Base-by-base conservation (phyloP, 2,329 filamentous ascomycete genomes). In the Magnaporthales sp. region DNA sequence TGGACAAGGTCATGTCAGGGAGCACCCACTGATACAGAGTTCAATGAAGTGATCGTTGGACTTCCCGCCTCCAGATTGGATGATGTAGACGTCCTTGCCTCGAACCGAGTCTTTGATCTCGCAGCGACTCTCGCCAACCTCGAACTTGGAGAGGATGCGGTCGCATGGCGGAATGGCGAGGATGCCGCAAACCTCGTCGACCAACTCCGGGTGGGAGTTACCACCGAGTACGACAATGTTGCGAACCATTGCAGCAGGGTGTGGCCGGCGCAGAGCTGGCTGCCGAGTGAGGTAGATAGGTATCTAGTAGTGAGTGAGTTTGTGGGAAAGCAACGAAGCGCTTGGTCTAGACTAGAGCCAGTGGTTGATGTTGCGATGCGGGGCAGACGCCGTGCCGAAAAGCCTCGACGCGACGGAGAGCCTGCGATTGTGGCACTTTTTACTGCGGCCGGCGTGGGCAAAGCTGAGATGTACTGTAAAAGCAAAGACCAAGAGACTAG, bases 61-160 rank as follows among this genome's bases (percentile, higher is more conserved):
- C 73, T 91, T 91, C 70, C 92, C 93, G 72, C 92, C 92, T 72
- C 92, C 93, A 58, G 92, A 95, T 79, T 98, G 94, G 74, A 99
- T 92, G 76, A 98, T 97, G 81, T 96, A 99, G 77, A 97, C 95
- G 87, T 99, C 95, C 78, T 99, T 99, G 72, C 92, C 95, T 73
- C 95, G 91, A 65, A 99, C 95, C 15, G 93, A 97, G 79, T 99
- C 95, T 77, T 93, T 86, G 74, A 99, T 96, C 79, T 98, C 95
- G 70, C 96, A 94, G 66, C 94, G 89, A 71, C 91, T 96, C 81
- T 98, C 95, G 71, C 95, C 95, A 65, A 95, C 92, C 32, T 93
- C 92, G 81, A 99, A 99, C 80, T 97, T 97, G 75, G 84, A 86
- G 64, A 98, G 87, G 69, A 93, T 88, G 72, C 94, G 90, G 74